phyloP scores from a whole-genome alignment of 1,284 basidiomycete genomes.

The Irpex sp. region DNA sequence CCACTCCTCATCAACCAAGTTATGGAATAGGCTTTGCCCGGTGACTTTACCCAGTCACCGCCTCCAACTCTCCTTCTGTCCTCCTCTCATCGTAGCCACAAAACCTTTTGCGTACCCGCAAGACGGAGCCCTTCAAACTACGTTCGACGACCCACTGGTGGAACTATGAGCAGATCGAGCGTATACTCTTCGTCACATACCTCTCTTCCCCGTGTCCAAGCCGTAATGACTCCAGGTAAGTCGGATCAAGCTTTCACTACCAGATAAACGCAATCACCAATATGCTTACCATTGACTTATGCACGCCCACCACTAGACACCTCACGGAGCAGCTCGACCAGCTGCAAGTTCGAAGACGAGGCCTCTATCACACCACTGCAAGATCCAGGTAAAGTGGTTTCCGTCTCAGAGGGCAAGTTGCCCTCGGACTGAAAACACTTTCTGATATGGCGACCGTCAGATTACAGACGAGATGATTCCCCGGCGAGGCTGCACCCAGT shows the following conservation, averaged over 20 bases:
- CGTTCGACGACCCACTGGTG: background rate
- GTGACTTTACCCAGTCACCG: background rate
- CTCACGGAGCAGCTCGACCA: background rate
- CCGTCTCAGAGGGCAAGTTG: background rate
- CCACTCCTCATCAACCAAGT: background rate
- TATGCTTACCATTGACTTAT: background rate
- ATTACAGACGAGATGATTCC: background rate
- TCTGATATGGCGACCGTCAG: background rate
- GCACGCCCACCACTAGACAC: background rate
- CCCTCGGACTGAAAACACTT: background rate
- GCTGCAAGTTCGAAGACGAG: conserved; percentile 1
- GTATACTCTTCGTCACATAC: background rate
- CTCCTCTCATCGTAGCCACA: background rate
- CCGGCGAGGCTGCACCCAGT: background rate
- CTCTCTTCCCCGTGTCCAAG: background rate
- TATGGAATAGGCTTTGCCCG: background rate
- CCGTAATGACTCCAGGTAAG: background rate
- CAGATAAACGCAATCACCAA: background rate
- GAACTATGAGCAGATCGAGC: background rate
- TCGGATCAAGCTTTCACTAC: background rate
- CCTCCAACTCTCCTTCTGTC: background rate
- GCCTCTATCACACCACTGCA: background rate
- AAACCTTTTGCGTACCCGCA: background rate
- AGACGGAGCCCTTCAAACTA: background rate
- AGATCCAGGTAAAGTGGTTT: background rate